phyloP scores from a whole-genome alignment of 139 green algal genomes.

The Diplosphaera chodatii region DNA sequence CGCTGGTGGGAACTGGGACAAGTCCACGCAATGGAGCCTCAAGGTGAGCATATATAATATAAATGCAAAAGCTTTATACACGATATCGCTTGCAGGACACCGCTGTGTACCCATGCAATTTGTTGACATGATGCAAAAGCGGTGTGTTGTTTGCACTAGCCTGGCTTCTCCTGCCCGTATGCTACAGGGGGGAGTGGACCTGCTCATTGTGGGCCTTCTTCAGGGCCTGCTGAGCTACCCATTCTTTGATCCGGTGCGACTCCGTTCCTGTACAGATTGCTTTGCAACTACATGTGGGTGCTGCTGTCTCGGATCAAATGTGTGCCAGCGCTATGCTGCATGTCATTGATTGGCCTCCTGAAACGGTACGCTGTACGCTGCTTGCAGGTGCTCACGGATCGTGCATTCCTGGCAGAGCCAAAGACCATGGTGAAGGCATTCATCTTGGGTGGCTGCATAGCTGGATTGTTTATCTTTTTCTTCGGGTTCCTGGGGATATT shows the following conservation, averaged over 20 bases:
- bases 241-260: not conserved
- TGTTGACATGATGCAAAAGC: no score
- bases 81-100: no score
- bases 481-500: conserved; percentile 24
- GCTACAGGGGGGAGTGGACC: conserved; percentile 16
- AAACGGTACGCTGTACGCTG: no score
- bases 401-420: conserved; percentile 19
- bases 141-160: no score
- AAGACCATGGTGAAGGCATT: conserved; percentile 18
- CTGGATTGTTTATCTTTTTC: conserved; percentile 17
- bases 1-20: conserved; percentile 1
- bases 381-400: conserved; percentile 12
- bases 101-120: no score
- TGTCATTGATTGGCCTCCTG: no score
- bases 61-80: no score
- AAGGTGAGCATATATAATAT: no score
- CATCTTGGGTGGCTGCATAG: conserved; percentile 8
- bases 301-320: no score
- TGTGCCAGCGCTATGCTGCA: no score
- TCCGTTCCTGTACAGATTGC: not conserved
- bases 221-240: not conserved
- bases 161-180: no score
- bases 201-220: conserved; percentile 17
- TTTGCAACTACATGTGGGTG: no score
- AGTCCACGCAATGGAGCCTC: conserved; percentile 5